Conservation (phyloP, 352 stramenopile species). For the Globisporangium spinosum region DNA sequence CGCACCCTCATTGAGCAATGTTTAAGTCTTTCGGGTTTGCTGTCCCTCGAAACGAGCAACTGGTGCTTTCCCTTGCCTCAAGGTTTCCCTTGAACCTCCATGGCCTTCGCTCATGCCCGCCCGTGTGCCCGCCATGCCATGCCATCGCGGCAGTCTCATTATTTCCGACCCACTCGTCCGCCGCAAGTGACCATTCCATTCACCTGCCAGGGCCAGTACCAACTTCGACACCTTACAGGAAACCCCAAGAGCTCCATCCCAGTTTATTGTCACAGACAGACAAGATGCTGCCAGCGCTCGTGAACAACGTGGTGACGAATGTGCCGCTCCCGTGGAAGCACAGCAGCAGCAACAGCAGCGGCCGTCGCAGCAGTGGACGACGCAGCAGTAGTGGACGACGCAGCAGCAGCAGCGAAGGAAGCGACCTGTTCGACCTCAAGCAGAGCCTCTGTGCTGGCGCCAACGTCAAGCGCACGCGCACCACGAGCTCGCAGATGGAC, state of each 20-base stretch:
- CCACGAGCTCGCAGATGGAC: constrained; percentile 40
- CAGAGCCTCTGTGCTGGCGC: constrained; percentile 10
- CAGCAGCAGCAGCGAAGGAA: constrained; percentile 5
- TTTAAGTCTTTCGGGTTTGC: not conserved
- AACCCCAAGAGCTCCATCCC: not conserved
- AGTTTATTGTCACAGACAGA: constrained; percentile 6
- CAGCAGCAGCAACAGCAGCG: not conserved
- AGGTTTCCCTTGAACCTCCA: not conserved
- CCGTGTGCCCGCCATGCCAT: not conserved
- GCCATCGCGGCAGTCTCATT: not conserved
- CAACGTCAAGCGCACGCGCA: constrained; percentile 29
- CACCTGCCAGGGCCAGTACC: constrained; percentile 6
- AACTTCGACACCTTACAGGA: not conserved
- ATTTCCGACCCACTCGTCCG: constrained; percentile 1
- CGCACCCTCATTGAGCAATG: not conserved
- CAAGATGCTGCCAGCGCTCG: constrained; percentile 21
- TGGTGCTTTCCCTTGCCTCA: not conserved
- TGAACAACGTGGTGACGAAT: constrained; percentile 20
- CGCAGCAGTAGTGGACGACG: not conserved
- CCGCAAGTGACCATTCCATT: not conserved
- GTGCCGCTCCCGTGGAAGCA: constrained; percentile 13
- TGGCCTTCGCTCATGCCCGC: not conserved
- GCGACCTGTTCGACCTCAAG: constrained; percentile 16
- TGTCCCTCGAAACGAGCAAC: not conserved
- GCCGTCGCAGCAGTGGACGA: not conserved